Evolutionary conservation across 148 eudicot species (phyloP).

Genomic region (Oxyria digyna): DNA sequence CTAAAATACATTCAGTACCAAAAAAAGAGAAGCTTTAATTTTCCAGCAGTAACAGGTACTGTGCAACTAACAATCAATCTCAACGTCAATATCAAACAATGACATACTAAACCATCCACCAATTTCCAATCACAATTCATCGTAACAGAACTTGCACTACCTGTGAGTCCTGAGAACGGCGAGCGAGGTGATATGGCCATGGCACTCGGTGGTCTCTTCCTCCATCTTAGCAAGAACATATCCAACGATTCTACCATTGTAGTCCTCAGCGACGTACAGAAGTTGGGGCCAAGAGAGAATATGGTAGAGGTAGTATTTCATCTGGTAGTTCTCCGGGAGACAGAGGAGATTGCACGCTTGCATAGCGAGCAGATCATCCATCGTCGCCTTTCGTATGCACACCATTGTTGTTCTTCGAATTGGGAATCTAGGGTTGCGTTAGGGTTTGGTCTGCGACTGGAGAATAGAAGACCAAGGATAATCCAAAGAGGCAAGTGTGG

Average conservation of each 20-base stretch:
- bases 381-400: conserved; percentile 81
- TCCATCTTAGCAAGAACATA: conserved; percentile 92
- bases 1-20: neutral
- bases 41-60: neutral
- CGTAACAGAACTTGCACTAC: conserved; percentile 13
- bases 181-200: conserved; percentile 87
- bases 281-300: conserved; percentile 92
- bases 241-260: conserved; percentile 76
- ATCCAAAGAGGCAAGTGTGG: neutral
- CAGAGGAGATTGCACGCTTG: conserved; percentile 79
- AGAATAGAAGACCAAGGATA: neutral
- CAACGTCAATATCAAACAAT: neutral
- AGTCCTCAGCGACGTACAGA: conserved; percentile 84
- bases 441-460: neutral
- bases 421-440: conserved; percentile 12
- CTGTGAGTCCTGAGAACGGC: conserved; percentile 84
- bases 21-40: neutral
- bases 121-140: neutral
- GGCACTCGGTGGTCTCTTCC: conserved; percentile 79
- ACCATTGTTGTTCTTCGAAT: conserved; percentile 39
- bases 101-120: neutral
- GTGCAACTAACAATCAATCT: neutral
- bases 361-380: conserved; percentile 79
- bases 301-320: conserved; percentile 92
- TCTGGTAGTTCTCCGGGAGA: conserved; percentile 88